Evolutionary conservation across 331 rosid species (phyloP), one percentile per base, ranked within the genome.

Genomic region (Stylosanthes scabra): DNA sequence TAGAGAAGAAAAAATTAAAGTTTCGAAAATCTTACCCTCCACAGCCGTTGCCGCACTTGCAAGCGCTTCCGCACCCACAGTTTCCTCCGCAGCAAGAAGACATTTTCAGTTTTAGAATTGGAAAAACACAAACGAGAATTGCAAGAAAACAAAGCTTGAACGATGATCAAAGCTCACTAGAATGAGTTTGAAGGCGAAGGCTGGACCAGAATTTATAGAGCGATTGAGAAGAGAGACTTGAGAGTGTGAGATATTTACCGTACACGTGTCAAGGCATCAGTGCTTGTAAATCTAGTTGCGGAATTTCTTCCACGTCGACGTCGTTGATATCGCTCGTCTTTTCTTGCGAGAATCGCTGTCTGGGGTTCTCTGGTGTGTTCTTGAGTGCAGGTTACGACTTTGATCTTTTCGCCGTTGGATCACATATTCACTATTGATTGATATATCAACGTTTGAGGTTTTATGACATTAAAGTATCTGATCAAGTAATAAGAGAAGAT

Each of bases 41-140:
- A 28, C 96, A 92, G 70, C 97, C 88, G 15, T 0, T 86, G 79
- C 97, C 97, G 86, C 98, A 93, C 67, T 72, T 57, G 88, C 97
- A 90, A 76, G 15, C 27, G 45, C 84, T 2, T 27, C 98, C 97
- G 31, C 98, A 93, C 0, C 92, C 97, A 71, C 98, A 93, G 68
- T 83, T 93, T 14, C 90, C 88, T 11, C 87, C 87, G 42, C 96
- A 88, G 89, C 96, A 90, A 63, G 98, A 90, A 59, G 98, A 90
- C 93, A 90, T 90, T 45, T 62, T 87, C 82, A 41, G 72, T 51
- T 9, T 16, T n/a, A 44, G 27, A 47, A 71, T 61, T 2, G 46
- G 9, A 16, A 20, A 13, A 20, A 13, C 8, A 13, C 8, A 2
- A 37, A 13, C n/a, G 5, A 16, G 3, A 12, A 10, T 2, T n/a